Conservation (phyloP, 1,284 basidiomycete species). For the Trametes polyzona region DNA sequence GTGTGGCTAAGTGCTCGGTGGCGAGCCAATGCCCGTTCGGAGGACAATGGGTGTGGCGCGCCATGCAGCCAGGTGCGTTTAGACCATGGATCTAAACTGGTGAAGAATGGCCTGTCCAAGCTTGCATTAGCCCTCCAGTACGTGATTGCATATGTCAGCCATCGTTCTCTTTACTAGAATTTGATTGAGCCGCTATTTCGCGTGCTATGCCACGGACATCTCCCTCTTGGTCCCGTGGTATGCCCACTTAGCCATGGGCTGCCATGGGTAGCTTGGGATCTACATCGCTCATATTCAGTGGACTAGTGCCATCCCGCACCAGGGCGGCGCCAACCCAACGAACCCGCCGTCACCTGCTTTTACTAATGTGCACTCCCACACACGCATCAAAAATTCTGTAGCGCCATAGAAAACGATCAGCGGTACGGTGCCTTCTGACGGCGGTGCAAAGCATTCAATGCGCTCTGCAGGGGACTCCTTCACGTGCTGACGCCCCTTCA, state of each 20-base stretch:
- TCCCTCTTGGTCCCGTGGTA: not conserved
- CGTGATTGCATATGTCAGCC: not conserved
- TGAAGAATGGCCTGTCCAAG: not conserved
- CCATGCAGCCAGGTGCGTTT: not conserved
- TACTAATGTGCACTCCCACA: constrained; percentile 9
- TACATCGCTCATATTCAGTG: not conserved
- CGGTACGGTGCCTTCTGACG: constrained; percentile 14
- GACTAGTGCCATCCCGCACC: not conserved
- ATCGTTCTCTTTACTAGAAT: not conserved
- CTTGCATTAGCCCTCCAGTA: not conserved
- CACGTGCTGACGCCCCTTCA: not conserved
- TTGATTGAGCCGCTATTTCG: constrained; percentile 4
- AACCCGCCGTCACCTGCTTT: not conserved
- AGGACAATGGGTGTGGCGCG: not conserved
- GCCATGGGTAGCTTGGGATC: not conserved
- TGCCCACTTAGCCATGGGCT: not conserved
- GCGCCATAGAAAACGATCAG: constrained; percentile 21
- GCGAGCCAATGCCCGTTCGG: not conserved
- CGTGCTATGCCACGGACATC: not conserved
- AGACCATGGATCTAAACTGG: not conserved
- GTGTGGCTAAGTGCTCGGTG: constrained; percentile 7
- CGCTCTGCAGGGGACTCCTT: not conserved
- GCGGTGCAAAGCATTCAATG: constrained; percentile 1
- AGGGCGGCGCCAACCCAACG: constrained; percentile 3
- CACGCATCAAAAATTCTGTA: constrained; percentile 1